Base-by-base conservation (phyloP, 345 rosid species). In the Bretschneidera sinensis region DNA sequence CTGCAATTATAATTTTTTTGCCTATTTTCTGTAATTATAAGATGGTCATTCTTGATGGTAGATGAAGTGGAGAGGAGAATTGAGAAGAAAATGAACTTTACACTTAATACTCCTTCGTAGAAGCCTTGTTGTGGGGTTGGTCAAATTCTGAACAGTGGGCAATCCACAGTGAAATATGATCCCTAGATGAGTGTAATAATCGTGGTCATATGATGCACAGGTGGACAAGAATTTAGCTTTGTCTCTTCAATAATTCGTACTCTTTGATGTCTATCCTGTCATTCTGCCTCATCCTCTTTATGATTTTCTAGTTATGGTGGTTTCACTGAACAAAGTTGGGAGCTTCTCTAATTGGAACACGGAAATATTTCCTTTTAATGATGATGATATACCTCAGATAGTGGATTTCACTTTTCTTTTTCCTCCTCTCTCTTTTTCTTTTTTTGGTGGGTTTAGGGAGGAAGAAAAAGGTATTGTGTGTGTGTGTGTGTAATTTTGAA, bases 281-380 rank as follows among this genome's bases (percentile, higher is more conserved):
- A 57, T 20, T 21, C 51, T 51, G 54, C 20, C 57, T 56, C 53
- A 35, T 51, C 51, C 16, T 58, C 55, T 57, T 48, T 59, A 61
- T 67, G 51, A 60, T 63, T 73, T 5, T 45, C 57, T 24, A 51
- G 54, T 57, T 59, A 60, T 63, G 52, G 24, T 66, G 53, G 60
- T 21, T 50, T 62, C 53, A 34, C 48, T 18, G 33, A 43, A 7
- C 20, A 54, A 53, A n/a, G 43, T 23, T 64, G 57, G 59, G 66
- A 51, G 58, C 58, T 52, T 61, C 53, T 69, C 34, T 21, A 11
- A 0, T 43, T 51, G 43, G 16, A 39, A 45, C 11, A 54, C 14
- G 48, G 24, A 28, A 47, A 61, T n/a, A 39, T 39, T 39, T 39
- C 2, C 11, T 7, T 39, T 39, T 14, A 39, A 4, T 14, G 21